Evolutionary conservation across 2,329 filamentous ascomycete genomes (phyloP).

Genomic region (Tolypocladium tundrense): DNA sequence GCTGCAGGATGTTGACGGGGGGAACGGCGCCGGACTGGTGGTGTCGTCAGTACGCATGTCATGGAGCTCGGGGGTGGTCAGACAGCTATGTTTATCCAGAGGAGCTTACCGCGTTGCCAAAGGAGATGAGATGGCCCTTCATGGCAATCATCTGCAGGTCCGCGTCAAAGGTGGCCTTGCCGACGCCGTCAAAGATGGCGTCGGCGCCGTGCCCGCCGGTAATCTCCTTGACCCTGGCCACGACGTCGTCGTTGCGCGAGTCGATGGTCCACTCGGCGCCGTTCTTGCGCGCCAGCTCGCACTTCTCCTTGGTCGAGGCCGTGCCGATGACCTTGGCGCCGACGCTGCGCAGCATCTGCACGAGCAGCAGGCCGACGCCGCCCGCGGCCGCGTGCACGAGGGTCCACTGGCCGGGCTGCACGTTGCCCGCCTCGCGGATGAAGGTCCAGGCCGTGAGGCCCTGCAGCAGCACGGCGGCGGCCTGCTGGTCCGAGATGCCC

Average conservation of each 20-base stretch:
- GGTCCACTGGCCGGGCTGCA: conserved; percentile 68
- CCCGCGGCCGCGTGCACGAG: conserved; percentile 81
- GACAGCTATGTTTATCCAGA: too few species aligned
- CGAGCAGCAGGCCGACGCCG: conserved; percentile 66
- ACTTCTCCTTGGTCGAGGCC: conserved; percentile 63
- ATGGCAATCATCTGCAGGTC: conserved; percentile 63
- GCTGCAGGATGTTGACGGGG: conserved; percentile 45
- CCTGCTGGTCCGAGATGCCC: conserved; percentile 47
- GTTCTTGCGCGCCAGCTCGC: conserved; percentile 54
- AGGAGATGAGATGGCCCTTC: conserved; percentile 69
- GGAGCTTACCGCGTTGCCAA: conserved; percentile 62
- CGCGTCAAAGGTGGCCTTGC: conserved; percentile 73
- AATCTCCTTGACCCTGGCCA: conserved; percentile 51
- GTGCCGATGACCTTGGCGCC: conserved; percentile 75
- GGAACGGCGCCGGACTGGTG: conserved; percentile 57
- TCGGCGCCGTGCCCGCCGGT: conserved; percentile 64
- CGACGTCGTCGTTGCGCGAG: conserved; percentile 48
- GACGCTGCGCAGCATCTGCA: conserved; percentile 60
- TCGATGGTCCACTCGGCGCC: conserved; percentile 66
- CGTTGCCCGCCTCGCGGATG: conserved; percentile 64
- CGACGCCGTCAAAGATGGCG: conserved; percentile 79
- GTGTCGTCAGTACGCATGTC: conserved; percentile 4
- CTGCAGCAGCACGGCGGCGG: conserved; percentile 64
- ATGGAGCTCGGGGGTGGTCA: too few species aligned
- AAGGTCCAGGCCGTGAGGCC: conserved; percentile 76